These are phyloP conservation scores for Rosa lucieae DNA, from an alignment of 306 rosid species.

Conservation along the genomic window DNA sequence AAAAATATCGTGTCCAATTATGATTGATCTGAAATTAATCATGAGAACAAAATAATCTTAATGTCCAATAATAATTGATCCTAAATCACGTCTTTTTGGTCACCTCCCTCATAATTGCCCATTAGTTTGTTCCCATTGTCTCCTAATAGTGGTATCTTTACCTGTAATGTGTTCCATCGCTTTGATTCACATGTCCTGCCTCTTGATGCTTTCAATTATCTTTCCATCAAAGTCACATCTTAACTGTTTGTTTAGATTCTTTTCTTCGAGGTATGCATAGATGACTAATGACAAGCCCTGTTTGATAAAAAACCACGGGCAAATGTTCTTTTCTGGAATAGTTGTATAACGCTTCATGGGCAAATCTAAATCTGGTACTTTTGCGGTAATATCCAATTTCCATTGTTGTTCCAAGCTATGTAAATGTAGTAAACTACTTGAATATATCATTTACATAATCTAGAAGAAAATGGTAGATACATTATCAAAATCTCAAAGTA, in stretches of 20 bases:
- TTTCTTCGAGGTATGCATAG: not conserved
- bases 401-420: not conserved
- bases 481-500: conserved; percentile 28
- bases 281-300: not conserved
- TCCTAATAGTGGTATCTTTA: conserved; percentile 33
- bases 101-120: conserved; percentile 17
- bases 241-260: not conserved
- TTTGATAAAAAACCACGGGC: not conserved
- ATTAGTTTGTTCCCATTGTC: conserved; percentile 28
- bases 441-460: conserved; percentile 35
- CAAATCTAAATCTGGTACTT: not conserved
- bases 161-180: conserved; percentile 25
- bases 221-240: not conserved
- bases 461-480: not conserved
- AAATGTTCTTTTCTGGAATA: not conserved
- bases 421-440: conserved; percentile 18
- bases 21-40: not conserved
- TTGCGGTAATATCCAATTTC: not conserved
- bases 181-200: conserved; percentile 29
- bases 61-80: conserved; percentile 5
- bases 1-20: not conserved
- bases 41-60: not conserved
- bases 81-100: not conserved
- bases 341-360: not conserved
- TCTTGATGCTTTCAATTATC: conserved; percentile 23